These are phyloP conservation scores for Crithidia expoeki DNA, from an alignment of 208 protist species.

Conservation along the genomic window DNA sequence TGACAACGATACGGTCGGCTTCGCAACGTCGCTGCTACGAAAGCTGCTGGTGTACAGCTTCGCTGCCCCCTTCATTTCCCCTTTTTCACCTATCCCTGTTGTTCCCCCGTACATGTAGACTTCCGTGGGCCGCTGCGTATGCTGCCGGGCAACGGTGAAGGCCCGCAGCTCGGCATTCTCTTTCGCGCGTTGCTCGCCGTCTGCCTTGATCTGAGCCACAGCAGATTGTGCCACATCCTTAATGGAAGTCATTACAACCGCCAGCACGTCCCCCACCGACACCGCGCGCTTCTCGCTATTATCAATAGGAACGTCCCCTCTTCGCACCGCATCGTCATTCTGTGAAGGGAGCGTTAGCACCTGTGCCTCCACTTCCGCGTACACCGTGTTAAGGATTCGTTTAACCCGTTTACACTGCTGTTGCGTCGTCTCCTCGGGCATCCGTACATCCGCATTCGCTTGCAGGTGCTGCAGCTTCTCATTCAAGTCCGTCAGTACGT, in stretches of 20 bases:
- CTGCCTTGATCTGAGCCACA: constrained; percentile 42
- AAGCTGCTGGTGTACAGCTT: not conserved
- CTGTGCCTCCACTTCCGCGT: constrained; percentile 48
- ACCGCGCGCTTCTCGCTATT: constrained; percentile 5
- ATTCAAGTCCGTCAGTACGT: constrained; percentile 48
- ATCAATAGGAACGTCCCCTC: too few species aligned
- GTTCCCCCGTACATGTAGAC: not conserved
- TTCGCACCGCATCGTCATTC: not conserved
- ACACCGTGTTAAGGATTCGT: constrained; percentile 59
- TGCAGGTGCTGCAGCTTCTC: constrained; percentile 41
- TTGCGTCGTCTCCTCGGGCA: constrained; percentile 29
- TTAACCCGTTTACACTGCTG: constrained; percentile 54
- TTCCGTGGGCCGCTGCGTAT: constrained; percentile 6
- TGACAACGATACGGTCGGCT: not conserved
- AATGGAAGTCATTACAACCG: constrained; percentile 40
- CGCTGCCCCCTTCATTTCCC: not conserved
- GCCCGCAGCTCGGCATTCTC: constrained; percentile 27
- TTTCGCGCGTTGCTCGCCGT: constrained; percentile 26
- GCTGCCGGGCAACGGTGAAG: constrained; percentile 14
- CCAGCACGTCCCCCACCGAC: constrained; percentile 41
- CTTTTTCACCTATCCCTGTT: not conserved
- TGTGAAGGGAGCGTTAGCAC: constrained; percentile 25
- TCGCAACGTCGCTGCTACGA: not conserved
- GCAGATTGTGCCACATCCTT: constrained; percentile 44
- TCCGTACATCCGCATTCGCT: constrained; percentile 24